Evolutionary conservation across 352 stramenopile genomes (phyloP).

Genomic region (Phytophthora pistaciae): DNA sequence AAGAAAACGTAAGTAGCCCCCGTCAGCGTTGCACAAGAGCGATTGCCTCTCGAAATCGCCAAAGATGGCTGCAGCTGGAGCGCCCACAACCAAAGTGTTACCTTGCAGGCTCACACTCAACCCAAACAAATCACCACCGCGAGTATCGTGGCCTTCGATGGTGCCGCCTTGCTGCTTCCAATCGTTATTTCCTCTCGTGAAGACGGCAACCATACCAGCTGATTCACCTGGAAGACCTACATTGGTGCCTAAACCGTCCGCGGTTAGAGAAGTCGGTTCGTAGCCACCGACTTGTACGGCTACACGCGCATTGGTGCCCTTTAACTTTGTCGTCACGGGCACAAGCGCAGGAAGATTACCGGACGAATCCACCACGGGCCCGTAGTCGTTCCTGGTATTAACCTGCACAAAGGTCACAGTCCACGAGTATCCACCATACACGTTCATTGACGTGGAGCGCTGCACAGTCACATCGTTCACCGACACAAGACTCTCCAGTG

Average conservation of each 20-base stretch:
- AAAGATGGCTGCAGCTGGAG: conserved; percentile 71
- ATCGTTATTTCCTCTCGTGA: conserved; percentile 69
- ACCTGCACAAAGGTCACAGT: conserved; percentile 85
- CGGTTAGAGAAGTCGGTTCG: conserved; percentile 32
- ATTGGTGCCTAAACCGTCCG: conserved; percentile 44
- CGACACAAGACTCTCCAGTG: conserved; percentile 76
- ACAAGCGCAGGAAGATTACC: conserved; percentile 75
- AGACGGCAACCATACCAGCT: conserved; percentile 74
- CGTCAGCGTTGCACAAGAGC: conserved; percentile 78
- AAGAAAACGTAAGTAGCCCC: conserved; percentile 71
- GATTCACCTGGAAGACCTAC: conserved; percentile 64
- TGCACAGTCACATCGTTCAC: conserved; percentile 72
- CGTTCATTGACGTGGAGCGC: conserved; percentile 74
- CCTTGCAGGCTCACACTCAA: conserved; percentile 72
- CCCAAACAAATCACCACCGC: conserved; percentile 75
- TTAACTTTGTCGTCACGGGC: conserved; percentile 57
- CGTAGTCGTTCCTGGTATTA: conserved; percentile 82
- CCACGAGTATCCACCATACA: conserved; percentile 85
- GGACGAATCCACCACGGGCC: conserved; percentile 68
- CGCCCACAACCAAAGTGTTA: conserved; percentile 65
- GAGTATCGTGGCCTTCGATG: conserved; percentile 65
- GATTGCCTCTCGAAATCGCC: conserved; percentile 81
- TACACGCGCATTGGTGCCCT: conserved; percentile 69
- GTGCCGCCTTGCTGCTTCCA: conserved; percentile 80
- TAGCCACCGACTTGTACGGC: conserved; percentile 66